Percentiles rank a stretch among this genome's conserved stretches.
These are phyloP conservation scores for Hortaea werneckii DNA, from an alignment of 2,329 filamentous ascomycete genomes.

Conservation along the genomic window DNA sequence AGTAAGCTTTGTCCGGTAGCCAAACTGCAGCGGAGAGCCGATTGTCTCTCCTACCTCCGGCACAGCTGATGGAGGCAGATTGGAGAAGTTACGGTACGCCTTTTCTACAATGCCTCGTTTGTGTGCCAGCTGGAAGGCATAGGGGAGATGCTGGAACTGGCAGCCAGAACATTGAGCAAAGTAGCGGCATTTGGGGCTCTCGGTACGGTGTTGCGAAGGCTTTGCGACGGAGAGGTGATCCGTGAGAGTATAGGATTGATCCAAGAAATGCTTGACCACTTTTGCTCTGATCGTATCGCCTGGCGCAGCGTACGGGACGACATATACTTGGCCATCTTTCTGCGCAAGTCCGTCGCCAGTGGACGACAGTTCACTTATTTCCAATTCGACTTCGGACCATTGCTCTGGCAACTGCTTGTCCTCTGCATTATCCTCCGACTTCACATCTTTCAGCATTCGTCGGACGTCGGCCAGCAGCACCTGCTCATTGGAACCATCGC, in stretches of 20 bases:
- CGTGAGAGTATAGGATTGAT: constrained; percentile 61
- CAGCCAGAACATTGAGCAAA: constrained; percentile 83
- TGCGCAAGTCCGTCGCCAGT: constrained; percentile 84
- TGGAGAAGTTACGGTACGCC: constrained; percentile 84
- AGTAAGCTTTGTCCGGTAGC: constrained; percentile 92
- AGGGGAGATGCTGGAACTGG: constrained; percentile 95
- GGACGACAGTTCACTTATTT: constrained; percentile 74
- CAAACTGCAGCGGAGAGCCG: constrained; percentile 80
- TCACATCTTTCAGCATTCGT: constrained; percentile 29
- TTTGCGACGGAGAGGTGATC: constrained; percentile 72
- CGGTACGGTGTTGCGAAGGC: constrained; percentile 66
- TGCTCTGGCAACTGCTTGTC: constrained; percentile 31
- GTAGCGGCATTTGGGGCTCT: constrained; percentile 70
- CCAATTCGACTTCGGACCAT: constrained; percentile 69
- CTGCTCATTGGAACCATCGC: constrained; percentile 40
- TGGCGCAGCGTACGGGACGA: constrained; percentile 79
- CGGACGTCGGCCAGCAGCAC: constrained; percentile 38
- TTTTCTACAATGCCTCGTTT: constrained; percentile 84
- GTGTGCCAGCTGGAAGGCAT: constrained; percentile 71
- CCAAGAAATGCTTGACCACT: constrained; percentile 59
- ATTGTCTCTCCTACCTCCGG: constrained; percentile 76
- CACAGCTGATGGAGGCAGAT: constrained; percentile 63
- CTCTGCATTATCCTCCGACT: constrained; percentile 9
- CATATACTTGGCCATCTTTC: constrained; percentile 61
- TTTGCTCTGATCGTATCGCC: constrained; percentile 74